These are phyloP conservation scores for Brassica carinata DNA, from an alignment of 345 rosid species.

Conservation along the genomic window DNA sequence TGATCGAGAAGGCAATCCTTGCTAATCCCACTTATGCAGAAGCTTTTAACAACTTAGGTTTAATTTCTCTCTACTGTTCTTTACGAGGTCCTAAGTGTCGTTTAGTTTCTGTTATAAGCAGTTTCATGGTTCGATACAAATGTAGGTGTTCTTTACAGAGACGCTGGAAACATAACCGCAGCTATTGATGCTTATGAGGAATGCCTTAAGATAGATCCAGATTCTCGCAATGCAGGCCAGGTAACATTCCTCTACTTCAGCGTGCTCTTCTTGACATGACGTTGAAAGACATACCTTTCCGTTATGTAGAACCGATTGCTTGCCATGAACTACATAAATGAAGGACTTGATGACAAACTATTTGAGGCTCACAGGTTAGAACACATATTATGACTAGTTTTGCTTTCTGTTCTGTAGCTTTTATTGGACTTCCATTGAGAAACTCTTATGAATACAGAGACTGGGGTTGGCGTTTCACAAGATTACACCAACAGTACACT, in stretches of 20 bases:
- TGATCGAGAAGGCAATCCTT: constrained; percentile 96
- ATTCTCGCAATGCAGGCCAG: constrained; percentile 99
- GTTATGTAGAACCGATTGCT: constrained; percentile 89
- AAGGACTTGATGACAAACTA: constrained; percentile 87
- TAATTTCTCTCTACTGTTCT: constrained; percentile 27
- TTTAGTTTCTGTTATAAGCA: constrained; percentile 22
- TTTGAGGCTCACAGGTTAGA: constrained; percentile 95
- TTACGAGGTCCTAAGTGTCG: neutral
- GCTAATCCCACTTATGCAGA: constrained; percentile 98
- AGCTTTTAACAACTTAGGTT: constrained; percentile 97
- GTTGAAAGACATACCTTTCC: constrained; percentile 14
- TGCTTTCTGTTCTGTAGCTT: constrained; percentile 14
- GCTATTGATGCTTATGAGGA: constrained; percentile 90
- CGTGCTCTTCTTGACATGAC: constrained; percentile 9
- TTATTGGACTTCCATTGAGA: constrained; percentile 10
- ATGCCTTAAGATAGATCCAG: constrained; percentile 98
- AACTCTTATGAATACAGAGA: constrained; percentile 62
- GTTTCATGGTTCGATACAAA: constrained; percentile 24
- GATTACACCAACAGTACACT: constrained; percentile 69
- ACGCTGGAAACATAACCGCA: constrained; percentile 90
- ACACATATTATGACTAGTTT: neutral
- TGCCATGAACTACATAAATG: constrained; percentile 97
- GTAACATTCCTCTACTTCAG: constrained; percentile 24
- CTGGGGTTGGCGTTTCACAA: constrained; percentile 97
- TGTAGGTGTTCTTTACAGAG: constrained; percentile 94